These are phyloP conservation scores for Mortierella sp. DNA, from an alignment of 371 early-diverging fungal genomes.

Conservation along the genomic window DNA sequence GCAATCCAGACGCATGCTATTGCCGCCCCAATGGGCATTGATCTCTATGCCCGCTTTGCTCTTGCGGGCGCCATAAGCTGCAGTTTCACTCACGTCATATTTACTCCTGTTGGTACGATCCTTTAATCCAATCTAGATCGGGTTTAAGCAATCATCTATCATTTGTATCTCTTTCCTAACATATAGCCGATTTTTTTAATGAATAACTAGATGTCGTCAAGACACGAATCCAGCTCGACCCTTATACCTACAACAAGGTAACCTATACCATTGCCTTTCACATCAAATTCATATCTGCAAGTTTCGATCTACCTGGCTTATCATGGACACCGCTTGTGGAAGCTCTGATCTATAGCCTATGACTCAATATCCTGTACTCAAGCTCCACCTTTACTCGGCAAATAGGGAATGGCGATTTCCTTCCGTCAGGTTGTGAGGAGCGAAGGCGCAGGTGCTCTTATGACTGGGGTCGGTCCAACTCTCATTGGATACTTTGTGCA, in stretches of 20 bases:
- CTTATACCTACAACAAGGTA: constrained; percentile 73
- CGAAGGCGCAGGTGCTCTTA: constrained; percentile 88
- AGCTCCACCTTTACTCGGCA: background rate
- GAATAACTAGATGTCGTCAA: constrained; percentile 69
- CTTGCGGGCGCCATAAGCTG: constrained; percentile 81
- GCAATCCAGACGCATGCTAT: constrained; percentile 33
- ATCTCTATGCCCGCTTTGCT: constrained; percentile 78
- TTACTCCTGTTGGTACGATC: constrained; percentile 53
- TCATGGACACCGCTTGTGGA: background rate
- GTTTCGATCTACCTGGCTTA: no score
- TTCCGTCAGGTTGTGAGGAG: constrained; percentile 81
- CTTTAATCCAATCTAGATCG: background rate
- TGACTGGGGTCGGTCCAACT: constrained; percentile 90
- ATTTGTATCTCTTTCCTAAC: no score
- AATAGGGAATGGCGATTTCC: constrained; percentile 73
- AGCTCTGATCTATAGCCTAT: background rate
- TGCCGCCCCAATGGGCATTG: constrained; percentile 67
- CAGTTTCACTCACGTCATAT: constrained; percentile 75
- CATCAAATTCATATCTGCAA: no score
- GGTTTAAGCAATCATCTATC: no score
- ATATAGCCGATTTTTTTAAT: background rate
- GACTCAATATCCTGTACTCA: background rate
- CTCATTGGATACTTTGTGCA: constrained; percentile 89
- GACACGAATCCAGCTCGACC: constrained; percentile 76
- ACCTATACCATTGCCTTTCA: background rate